Conservation (phyloP, 208 protist species). For the Leishmania braziliensis region DNA sequence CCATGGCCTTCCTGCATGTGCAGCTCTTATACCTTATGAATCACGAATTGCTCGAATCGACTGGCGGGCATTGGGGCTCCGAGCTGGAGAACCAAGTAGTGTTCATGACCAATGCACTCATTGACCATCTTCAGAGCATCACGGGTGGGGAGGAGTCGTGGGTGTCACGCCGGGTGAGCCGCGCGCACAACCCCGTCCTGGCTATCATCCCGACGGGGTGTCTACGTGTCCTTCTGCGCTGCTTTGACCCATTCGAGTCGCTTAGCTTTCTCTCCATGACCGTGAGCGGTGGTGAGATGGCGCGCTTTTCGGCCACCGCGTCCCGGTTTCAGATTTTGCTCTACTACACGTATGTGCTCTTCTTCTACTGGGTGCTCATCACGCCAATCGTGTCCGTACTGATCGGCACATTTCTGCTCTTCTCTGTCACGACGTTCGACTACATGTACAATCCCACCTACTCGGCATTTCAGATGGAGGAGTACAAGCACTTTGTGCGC, state of each 20-base stretch:
- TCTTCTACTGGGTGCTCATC: conserved; percentile 83
- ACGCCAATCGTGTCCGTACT: conserved; percentile 79
- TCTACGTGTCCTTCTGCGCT: conserved; percentile 41
- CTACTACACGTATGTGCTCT: conserved; percentile 74
- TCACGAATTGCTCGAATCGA: conserved; percentile 51
- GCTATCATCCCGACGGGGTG: conserved; percentile 25
- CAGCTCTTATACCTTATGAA: conserved; percentile 54
- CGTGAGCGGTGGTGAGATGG: conserved; percentile 45
- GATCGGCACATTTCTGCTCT: conserved; percentile 73
- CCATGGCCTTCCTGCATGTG: conserved; percentile 54
- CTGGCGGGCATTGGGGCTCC: conserved; percentile 51
- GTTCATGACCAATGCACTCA: conserved; percentile 15
- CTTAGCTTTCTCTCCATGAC: conserved; percentile 57
- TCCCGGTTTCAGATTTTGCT: conserved; percentile 48
- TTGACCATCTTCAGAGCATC: conserved; percentile 25
- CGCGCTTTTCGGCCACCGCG: conserved; percentile 40
- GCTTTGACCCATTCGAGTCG: conserved; percentile 66
- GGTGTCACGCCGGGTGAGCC: conserved; percentile 7
- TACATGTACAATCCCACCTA: conserved; percentile 80
- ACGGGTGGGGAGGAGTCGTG: conserved; percentile 32
- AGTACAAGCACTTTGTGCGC: conserved; percentile 86
- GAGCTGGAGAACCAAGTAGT: conserved; percentile 59
- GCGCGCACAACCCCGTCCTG: conserved; percentile 17
- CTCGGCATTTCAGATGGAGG: conserved; percentile 87
- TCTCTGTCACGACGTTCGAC: conserved; percentile 73